Conservation (phyloP, 2,329 filamentous ascomycete genomes). For the Fusarium miscanthi region DNA sequence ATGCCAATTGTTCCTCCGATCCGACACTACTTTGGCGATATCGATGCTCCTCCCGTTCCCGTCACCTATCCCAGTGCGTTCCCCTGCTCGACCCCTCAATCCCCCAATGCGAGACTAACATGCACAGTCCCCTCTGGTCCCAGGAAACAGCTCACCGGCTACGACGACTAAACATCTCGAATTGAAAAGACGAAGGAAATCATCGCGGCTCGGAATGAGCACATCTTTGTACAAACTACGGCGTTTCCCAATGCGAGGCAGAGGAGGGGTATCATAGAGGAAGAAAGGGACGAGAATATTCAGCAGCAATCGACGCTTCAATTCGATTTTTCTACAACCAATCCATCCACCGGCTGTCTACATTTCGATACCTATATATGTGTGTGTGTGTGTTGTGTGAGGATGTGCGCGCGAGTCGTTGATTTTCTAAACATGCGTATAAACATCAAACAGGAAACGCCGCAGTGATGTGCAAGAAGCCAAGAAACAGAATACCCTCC, state of each 20-base stretch:
- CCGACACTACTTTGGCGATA: slow-evolving; percentile 77
- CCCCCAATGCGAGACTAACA: neutral
- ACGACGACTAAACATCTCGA: slow-evolving; percentile 62
- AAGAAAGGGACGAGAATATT: slow-evolving; percentile 33
- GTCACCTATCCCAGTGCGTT: slow-evolving; percentile 91
- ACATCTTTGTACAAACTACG: slow-evolving; percentile 45
- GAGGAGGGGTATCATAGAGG: slow-evolving; percentile 34
- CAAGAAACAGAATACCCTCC: slow-evolving; percentile 10
- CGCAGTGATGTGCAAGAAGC: slow-evolving; percentile 26
- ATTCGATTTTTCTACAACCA: slow-evolving; percentile 40
- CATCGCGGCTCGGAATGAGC: slow-evolving; percentile 10
- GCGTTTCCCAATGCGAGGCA: slow-evolving; percentile 33
- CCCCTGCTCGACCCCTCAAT: accelerated
- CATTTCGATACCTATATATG: slow-evolving; percentile 29
- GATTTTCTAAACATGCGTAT: slow-evolving; percentile 33
- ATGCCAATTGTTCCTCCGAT: slow-evolving; percentile 80
- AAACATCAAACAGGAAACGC: slow-evolving; percentile 25
- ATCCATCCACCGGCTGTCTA: slow-evolving; percentile 12
- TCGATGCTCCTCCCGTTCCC: slow-evolving; percentile 77
- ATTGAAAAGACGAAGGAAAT: slow-evolving; percentile 19
- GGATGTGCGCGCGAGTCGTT: slow-evolving; percentile 25
- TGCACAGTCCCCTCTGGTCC: slow-evolving; percentile 66
- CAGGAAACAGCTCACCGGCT: slow-evolving; percentile 69
- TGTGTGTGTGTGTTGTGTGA: slow-evolving; percentile 19
- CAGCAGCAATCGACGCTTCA: slow-evolving; percentile 45